These are phyloP conservation scores for Chalaropsis thielavioides DNA, from an alignment of 2,329 filamentous ascomycete genomes.

Conservation along the genomic window DNA sequence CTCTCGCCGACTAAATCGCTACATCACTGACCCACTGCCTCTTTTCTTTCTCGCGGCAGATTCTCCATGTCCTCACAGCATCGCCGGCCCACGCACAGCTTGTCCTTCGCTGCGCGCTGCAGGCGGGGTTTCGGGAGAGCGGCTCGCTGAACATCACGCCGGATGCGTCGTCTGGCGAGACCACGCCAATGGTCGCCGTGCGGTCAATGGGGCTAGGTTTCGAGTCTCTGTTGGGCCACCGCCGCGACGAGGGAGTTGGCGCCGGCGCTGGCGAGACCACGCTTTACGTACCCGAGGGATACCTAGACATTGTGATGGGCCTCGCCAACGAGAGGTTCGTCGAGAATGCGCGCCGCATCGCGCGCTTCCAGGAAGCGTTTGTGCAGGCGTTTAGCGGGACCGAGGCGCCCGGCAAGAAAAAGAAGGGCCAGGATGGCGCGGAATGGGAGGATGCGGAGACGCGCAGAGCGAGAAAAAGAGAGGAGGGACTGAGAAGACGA, in stretches of 20 bases:
- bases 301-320: constrained; percentile 50
- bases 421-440: constrained; percentile 22
- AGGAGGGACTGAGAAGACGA: constrained; percentile 39
- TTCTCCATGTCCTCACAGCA: constrained; percentile 72
- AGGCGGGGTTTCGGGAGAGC: constrained; percentile 79
- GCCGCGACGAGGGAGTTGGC: constrained; percentile 25
- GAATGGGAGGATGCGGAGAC: constrained; percentile 41
- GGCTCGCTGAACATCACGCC: constrained; percentile 56
- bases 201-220: constrained; percentile 70
- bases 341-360: constrained; percentile 54
- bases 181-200: constrained; percentile 64
- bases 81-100: constrained; percentile 61
- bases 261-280: constrained; percentile 26
- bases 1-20: not conserved
- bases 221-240: constrained; percentile 61
- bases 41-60: constrained; percentile 36
- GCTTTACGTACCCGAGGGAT: constrained; percentile 47
- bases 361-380: constrained; percentile 45
- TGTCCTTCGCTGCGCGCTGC: constrained; percentile 59
- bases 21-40: not conserved
- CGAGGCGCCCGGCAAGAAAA: constrained; percentile 21
- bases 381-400: constrained; percentile 2
- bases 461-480: constrained; percentile 41
- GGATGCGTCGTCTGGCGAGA: constrained; percentile 21
- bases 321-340: constrained; percentile 63